Evolutionary conservation across 169 alveolate genomes (phyloP).

Genomic region (Eimeria tenella): DNA sequence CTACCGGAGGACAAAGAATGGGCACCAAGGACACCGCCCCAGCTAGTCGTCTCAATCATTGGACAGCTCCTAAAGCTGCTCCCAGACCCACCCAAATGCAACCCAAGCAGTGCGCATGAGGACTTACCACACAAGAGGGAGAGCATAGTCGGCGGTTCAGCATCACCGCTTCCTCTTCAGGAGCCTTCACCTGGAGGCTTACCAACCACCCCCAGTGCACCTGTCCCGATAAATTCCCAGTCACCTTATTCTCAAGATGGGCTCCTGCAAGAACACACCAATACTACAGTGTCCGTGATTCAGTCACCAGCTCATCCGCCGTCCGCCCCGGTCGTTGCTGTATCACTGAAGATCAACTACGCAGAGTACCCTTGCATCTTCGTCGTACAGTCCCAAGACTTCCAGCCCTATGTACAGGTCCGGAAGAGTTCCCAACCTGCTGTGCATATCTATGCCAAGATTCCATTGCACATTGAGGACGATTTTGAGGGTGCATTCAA

Average conservation of each 20-base stretch:
- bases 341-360: neutral
- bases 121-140: neutral
- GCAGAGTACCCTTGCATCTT: slow-evolving; percentile 45
- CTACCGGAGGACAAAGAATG: neutral
- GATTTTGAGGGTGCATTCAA: neutral
- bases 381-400: neutral
- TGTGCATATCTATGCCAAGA: neutral
- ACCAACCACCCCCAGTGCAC: neutral
- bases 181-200: neutral
- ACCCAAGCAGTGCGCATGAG: neutral
- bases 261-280: neutral
- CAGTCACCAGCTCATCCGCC: neutral
- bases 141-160: neutral
- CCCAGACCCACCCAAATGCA: neutral
- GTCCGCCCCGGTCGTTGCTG: neutral
- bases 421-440: slow-evolving; percentile 37
- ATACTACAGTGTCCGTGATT: neutral
- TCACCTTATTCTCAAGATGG: neutral
- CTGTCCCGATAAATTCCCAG: neutral
- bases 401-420: slow-evolving; percentile 19
- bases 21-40: slow-evolving; percentile 25
- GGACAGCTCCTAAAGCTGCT: slow-evolving; percentile 30
- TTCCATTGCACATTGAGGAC: neutral
- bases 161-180: too few species aligned
- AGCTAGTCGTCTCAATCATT: slow-evolving; percentile 14